Base-by-base conservation (phyloP, 441 rosid genomes). In the Jatropha podagrica region DNA sequence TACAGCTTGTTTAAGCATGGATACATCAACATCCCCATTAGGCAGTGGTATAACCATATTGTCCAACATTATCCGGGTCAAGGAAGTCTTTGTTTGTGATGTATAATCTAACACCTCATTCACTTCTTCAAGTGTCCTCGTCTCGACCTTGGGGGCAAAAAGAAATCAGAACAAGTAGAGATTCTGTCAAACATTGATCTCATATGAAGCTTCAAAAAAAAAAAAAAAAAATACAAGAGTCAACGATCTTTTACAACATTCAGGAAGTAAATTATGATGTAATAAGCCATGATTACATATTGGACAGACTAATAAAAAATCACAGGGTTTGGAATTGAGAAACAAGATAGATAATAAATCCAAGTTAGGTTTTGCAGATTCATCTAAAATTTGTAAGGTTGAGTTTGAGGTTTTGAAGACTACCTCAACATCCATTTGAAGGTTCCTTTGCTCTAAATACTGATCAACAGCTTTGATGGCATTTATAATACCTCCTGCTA, bases 381-480 rank as follows among this genome's bases (percentile, higher is more conserved):
- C 42, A 56, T 44, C 40, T 49, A 72, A 6, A 56, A 75, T 71
- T 55, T 61, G 7, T 5, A 27, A 51, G 69, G 14, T 48, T 54
- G n/a, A 69, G 15, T 23, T 40, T 32, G 70, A 66, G 40, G 58
- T 32, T 26, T 42, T 49, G 38, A 72, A 27, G 65, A 79, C 78
- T 91, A 93, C 95, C 98, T 94, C 99, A 48, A 94, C 97, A 74
- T 89, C 97, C 92, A 94, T 86, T 72, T 89, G 90, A 69, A 91
- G 93, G 80, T 90, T 90, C 77, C 69, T 83, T 82, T 83, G 81
- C 72, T 84, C 81, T 51, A 94, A 83, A 81, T 92, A 94, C 62
- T 68, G 81, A 81, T 94, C 97, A 63, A 90, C 92, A 18, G 93
- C 86, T 85, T 71, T 88, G 60, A 94, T 83, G 81, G 97, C 96